These are phyloP conservation scores for Monosporascus sp. DNA, from an alignment of 2,329 filamentous ascomycete species.

Conservation along the genomic window DNA sequence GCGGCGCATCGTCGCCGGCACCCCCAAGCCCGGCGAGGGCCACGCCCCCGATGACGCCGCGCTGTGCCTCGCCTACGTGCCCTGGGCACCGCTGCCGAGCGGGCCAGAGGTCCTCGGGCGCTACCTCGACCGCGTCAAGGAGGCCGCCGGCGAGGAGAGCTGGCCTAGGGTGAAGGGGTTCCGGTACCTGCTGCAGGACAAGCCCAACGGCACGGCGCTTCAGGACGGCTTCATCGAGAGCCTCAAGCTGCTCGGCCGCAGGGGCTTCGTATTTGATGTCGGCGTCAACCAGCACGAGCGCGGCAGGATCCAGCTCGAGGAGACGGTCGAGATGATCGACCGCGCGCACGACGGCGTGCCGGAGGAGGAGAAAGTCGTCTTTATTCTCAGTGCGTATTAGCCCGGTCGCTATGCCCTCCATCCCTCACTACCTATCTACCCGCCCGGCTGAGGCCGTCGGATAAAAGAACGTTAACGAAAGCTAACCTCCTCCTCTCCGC, in stretches of 20 bases:
- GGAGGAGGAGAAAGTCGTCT: slow-evolving; percentile 54
- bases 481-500: slow-evolving; percentile 4
- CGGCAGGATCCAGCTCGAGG: slow-evolving; percentile 67
- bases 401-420: not conserved
- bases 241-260: slow-evolving; percentile 58
- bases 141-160: slow-evolving; percentile 51
- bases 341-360: slow-evolving; percentile 57
- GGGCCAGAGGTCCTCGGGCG: slow-evolving; percentile 52
- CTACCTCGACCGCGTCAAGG: slow-evolving; percentile 60
- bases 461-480: too few species aligned
- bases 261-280: slow-evolving; percentile 70
- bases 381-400: slow-evolving; percentile 62
- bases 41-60: slow-evolving; percentile 45
- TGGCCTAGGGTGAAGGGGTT: slow-evolving; percentile 72
- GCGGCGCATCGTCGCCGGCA: slow-evolving; percentile 58
- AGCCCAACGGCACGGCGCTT: slow-evolving; percentile 61
- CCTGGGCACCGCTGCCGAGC: slow-evolving; percentile 79
- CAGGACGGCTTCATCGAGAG: slow-evolving; percentile 58
- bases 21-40: slow-evolving; percentile 51
- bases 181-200: slow-evolving; percentile 77
- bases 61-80: slow-evolving; percentile 64
- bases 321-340: slow-evolving; percentile 64
- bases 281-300: slow-evolving; percentile 76
- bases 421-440: not conserved
- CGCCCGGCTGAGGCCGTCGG: too few species aligned